Evolutionary conservation across 2,329 filamentous ascomycete genomes (phyloP), one percentile per base, ranked within the genome.

Genomic region (Paraphoma chrysanthemicola): DNA sequence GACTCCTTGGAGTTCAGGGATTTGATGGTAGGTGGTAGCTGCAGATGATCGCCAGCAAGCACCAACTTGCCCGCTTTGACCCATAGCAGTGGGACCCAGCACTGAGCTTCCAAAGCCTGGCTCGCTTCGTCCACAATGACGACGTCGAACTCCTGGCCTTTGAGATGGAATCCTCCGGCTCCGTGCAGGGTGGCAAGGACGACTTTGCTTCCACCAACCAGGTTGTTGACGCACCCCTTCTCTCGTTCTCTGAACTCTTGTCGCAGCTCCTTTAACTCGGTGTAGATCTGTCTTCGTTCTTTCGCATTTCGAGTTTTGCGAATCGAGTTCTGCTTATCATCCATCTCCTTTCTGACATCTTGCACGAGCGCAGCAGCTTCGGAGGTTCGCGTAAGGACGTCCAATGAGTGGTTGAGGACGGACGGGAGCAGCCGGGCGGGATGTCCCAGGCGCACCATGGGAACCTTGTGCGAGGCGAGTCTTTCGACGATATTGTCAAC

Each of bases 401-500:
- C 95, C 0, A 99, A 85, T 0, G 93, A 97, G 77, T 97, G 93
- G 62, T 88, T 89, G 33, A 98, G 77, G 0, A 99, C 93, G 0
- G 91, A 92, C 0, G 93, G 93, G 0, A 99, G 83, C 28, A 99
- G 83, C 17, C 95, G 88, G 1, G 95, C 95, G 0, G 95, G 95
- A 76, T 99, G 95, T 1, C 95, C 95, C 0, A 99, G 86, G 1
- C 95, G 90, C 36, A 98, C 85, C 68, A 98, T 92, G 0, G 92
- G 90, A 1, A 97, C 83, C 69, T 92, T 93, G 75, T 93, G 90
- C 0, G 91, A 88, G 1, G 93, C 87, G 1, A 98, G 85, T 7
- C 95, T 88, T 78, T 99, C 95, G 8, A 97, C 93, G 55, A 99
- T 96, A 72, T 99, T 99, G 83, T 99, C 95, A 1, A 99, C 95